Evolutionary conservation across 192 early-diverging fungal genomes (phyloP).

Genomic region (Coemansia javaensis): DNA sequence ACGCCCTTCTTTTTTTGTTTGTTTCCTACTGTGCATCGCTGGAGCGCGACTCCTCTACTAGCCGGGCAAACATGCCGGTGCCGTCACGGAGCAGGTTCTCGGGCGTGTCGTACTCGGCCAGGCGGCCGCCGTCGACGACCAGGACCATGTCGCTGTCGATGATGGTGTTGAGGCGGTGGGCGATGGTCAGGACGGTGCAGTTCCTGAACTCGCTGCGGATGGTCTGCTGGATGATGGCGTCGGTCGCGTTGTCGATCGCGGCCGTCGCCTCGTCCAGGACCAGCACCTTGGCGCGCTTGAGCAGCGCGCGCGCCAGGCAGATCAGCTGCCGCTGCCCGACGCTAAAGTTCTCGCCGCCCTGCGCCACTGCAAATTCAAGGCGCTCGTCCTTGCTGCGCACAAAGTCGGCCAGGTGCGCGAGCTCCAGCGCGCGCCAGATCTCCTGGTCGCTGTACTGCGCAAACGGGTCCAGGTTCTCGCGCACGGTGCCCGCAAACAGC

Average conservation of each 20-base stretch:
- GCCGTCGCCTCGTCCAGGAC: constrained; percentile 68
- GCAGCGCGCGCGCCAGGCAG: constrained; percentile 72
- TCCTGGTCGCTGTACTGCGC: constrained; percentile 59
- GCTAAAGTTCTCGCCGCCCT: constrained; percentile 71
- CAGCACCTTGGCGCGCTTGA: constrained; percentile 63
- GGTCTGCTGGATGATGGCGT: constrained; percentile 57
- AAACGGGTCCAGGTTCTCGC: constrained; percentile 84
- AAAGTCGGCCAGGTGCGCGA: constrained; percentile 50
- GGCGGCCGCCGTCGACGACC: constrained; percentile 52
- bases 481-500: constrained; percentile 65
- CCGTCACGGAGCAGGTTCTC: constrained; percentile 51
- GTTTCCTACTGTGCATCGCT: no score
- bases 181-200: constrained; percentile 67
- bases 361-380: constrained; percentile 28
- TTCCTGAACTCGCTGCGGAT: constrained; percentile 59
- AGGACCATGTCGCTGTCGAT: no score
- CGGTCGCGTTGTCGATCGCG: constrained; percentile 38
- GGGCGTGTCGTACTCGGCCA: constrained; percentile 63
- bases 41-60: constrained; percentile 58
- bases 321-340: constrained; percentile 85
- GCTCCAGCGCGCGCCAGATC: constrained; percentile 61
- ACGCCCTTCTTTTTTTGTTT: no score
- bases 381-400: constrained; percentile 18
- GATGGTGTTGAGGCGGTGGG: constrained; percentile 61
- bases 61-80: constrained; percentile 55